A percentile compares a stretch with the other conserved stretches of the same genome.
phyloP scores from a whole-genome alignment of 1,139 yeast genomes.

The Candida labiduridarum region DNA sequence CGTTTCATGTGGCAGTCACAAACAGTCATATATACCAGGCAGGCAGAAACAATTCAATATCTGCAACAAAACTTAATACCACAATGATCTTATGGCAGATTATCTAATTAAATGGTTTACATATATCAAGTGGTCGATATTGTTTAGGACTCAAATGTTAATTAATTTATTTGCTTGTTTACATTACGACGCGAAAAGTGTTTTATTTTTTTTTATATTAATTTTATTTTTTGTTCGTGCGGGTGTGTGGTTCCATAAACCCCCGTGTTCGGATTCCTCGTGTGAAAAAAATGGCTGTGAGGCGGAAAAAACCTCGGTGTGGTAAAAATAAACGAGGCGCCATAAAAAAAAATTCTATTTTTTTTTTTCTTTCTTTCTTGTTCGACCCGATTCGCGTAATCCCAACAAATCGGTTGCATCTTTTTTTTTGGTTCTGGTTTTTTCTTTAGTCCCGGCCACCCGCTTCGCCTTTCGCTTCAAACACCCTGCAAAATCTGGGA shows the following conservation, averaged over 20 bases:
- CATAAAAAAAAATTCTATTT: background rate
- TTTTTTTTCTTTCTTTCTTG: background rate
- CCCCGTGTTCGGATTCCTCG: too few species aligned
- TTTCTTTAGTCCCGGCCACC: background rate
- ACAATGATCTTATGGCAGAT: too few species aligned
- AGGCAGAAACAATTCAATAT: too few species aligned
- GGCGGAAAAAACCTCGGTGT: background rate
- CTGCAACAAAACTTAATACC: too few species aligned
- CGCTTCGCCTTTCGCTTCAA: background rate
- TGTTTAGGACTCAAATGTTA: background rate
- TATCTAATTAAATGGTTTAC: too few species aligned
- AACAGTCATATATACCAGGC: too few species aligned
- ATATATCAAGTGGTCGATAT: background rate
- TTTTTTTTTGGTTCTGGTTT: background rate
- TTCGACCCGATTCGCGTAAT: background rate
- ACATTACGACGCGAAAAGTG: conserved; percentile 1
- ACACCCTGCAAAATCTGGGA: too few species aligned
- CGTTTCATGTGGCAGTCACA: too few species aligned
- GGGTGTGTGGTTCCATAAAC: background rate
- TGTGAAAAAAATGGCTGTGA: background rate
- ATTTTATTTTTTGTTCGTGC: background rate
- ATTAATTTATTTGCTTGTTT: background rate
- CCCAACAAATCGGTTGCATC: background rate
- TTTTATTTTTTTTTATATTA: background rate
- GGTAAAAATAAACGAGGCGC: too few species aligned